Conservation (phyloP, 1,284 basidiomycete genomes). For the Leccinum solheimii region DNA sequence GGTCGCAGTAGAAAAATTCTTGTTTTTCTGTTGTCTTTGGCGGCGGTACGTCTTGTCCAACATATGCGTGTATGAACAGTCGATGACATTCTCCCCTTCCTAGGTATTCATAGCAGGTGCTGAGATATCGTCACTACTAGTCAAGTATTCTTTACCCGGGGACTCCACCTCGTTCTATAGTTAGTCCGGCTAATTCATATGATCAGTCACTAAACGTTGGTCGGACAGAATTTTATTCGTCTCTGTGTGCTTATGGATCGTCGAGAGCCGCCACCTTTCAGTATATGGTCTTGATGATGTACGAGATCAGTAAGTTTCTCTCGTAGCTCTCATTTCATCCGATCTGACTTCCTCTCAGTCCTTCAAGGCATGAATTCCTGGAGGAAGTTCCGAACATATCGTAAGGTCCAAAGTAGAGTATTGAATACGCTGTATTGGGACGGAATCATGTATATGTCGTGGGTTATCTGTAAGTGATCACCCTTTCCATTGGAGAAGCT, state of each 20-base stretch:
- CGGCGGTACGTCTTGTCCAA: slow-evolving; percentile 15
- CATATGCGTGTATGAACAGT: neutral
- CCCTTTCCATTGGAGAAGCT: neutral
- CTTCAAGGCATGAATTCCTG: slow-evolving; percentile 30
- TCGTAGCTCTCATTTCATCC: neutral
- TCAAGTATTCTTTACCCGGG: neutral
- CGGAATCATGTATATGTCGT: neutral
- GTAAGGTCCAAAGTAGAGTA: slow-evolving; percentile 14
- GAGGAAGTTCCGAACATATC: slow-evolving; percentile 29
- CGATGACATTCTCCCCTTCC: neutral
- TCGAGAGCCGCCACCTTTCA: slow-evolving; percentile 19
- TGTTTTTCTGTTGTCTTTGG: slow-evolving; percentile 21
- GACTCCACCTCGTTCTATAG: slow-evolving; percentile 17
- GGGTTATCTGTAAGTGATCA: slow-evolving; percentile 1
- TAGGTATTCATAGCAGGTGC: slow-evolving; percentile 6
- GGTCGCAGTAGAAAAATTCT: slow-evolving; percentile 22
- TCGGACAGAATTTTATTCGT: slow-evolving; percentile 23
- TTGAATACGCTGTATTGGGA: slow-evolving; percentile 4
- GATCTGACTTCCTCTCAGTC: slow-evolving; percentile 14
- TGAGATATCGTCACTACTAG: neutral
- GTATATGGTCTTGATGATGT: slow-evolving; percentile 21
- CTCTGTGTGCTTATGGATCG: slow-evolving; percentile 15
- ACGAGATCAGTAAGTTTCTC: slow-evolving; percentile 28
- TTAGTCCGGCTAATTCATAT: slow-evolving; percentile 13
- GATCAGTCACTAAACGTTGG: neutral